Base-by-base conservation (phyloP, 1,284 basidiomycete species). In the Phellopilus nigrolimitatus region DNA sequence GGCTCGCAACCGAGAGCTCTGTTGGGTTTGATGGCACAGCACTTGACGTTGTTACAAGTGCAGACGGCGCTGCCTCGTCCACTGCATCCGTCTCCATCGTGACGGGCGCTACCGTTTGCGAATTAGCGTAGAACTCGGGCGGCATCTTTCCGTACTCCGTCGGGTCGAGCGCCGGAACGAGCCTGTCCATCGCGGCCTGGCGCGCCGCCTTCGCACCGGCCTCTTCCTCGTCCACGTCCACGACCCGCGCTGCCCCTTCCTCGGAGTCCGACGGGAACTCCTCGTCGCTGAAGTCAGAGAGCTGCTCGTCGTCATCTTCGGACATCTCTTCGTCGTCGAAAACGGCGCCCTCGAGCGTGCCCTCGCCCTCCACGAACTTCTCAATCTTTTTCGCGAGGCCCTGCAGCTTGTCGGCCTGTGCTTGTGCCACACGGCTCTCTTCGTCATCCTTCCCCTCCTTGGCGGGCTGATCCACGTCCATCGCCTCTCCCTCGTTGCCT, bases 311-410 rank as follows among this genome's bases (percentile, higher is more conserved):
- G 36, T 81, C 66, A 25, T 67, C 81, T 37, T 81, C 81, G 1
- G 81, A 82, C 28, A 73, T 71, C 45, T 69, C 65, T 54, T 88
- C 87, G 55, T 95, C 93, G 45, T 85, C 80, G 61, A 97, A 95
- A 56, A 75, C 68, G 0, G 91, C 94, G 1, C 94, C 94, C 59
- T 91, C 84, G 4, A 95, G 56, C 57, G 89, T 85, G 4, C 94
- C 94, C 64, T 93, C 70, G 1, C 88, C 91, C 59, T 92, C 84
- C 1, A 97, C 81, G 63, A 97, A 97, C 25, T 75, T 73, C 61
- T 91, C 84, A 0, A 97, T 89, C 65, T 91, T 90, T 56, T 78
- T 72, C 8, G 94, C 92, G 44, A 97, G 74, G 56, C 80, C 76
- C 59, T 82, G 79, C 39, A 97, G 68, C 49, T 78, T 80, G 13